phyloP scores from a whole-genome alignment of 2,329 filamentous ascomycete species.

The Epichloe brachyelytri region DNA sequence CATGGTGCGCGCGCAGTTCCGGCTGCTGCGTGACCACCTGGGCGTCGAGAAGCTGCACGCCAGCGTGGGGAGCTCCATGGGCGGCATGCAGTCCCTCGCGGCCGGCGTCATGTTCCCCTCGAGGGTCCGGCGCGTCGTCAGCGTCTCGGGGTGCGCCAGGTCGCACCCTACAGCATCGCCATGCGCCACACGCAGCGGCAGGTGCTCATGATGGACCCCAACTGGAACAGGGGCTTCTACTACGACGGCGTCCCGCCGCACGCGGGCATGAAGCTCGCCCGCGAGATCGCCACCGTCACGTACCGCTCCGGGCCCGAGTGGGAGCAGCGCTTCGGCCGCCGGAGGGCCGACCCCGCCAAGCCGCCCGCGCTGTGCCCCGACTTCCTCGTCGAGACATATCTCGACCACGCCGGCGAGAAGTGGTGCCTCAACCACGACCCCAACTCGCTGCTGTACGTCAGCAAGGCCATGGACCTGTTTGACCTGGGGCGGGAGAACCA shows the following conservation, averaged over 20 bases:
- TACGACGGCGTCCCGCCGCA: constrained; percentile 82
- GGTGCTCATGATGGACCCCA: constrained; percentile 97
- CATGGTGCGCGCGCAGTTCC: constrained; percentile 94
- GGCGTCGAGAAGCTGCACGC: constrained; percentile 72
- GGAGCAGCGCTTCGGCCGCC: constrained; percentile 85
- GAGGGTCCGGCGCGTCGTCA: constrained; percentile 69
- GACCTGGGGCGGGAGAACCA: constrained; percentile 70
- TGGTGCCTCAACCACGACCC: constrained; percentile 95
- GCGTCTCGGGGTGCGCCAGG: constrained; percentile 84
- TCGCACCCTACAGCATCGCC: constrained; percentile 94
- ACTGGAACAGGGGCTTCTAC: constrained; percentile 94
- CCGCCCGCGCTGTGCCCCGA: constrained; percentile 92
- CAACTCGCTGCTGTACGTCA: constrained; percentile 90
- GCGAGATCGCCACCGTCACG: constrained; percentile 94
- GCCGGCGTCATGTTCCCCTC: constrained; percentile 74
- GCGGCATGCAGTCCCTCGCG: constrained; percentile 92
- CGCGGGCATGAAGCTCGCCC: constrained; percentile 91
- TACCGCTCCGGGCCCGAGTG: constrained; percentile 95
- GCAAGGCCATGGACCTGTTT: constrained; percentile 98
- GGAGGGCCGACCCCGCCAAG: constrained; percentile 72
- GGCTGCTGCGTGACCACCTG: constrained; percentile 60
- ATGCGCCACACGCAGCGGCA: constrained; percentile 97
- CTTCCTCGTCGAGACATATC: constrained; percentile 94
- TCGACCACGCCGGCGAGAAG: constrained; percentile 96
- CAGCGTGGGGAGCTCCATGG: constrained; percentile 93